Percentiles rank a stretch among this genome's conserved stretches.
Evolutionary conservation across 1,284 basidiomycete species (phyloP).

Genomic region (Ganoderma sinense): DNA sequence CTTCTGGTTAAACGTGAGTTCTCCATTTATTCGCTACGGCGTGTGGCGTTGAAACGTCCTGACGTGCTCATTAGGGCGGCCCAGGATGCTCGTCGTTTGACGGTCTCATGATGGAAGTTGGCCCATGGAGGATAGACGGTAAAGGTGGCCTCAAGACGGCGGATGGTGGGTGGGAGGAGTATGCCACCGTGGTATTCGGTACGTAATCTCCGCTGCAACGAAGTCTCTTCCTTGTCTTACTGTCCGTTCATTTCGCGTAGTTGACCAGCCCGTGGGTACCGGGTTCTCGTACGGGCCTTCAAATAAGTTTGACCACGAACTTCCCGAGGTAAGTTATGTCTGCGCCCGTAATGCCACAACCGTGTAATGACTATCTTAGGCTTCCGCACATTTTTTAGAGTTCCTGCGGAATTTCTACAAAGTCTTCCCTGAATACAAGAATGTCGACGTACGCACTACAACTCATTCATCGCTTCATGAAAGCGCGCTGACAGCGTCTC

Average conservation of each 20-base stretch:
- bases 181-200: constrained; percentile 96
- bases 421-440: constrained; percentile 89
- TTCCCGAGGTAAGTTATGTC: constrained; percentile 64
- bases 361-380: constrained; percentile 54
- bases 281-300: constrained; percentile 93
- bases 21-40: neutral
- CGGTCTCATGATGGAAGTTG: constrained; percentile 97
- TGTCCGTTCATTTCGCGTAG: constrained; percentile 46
- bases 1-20: constrained; percentile 94
- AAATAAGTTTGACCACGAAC: constrained; percentile 84
- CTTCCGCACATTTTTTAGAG: constrained; percentile 80
- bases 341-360: neutral
- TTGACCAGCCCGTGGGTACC: constrained; percentile 97
- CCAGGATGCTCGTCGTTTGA: constrained; percentile 98
- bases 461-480: neutral
- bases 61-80: constrained; percentile 70
- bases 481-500: constrained; percentile 9
- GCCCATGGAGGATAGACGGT: constrained; percentile 88
- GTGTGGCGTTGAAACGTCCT: neutral
- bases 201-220: constrained; percentile 39
- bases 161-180: constrained; percentile 98
- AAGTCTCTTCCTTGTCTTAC: neutral
- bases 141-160: constrained; percentile 81
- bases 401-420: constrained; percentile 90
- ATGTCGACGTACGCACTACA: constrained; percentile 76